Evolutionary conservation across 345 rosid genomes (phyloP), one percentile per base, ranked within the genome.

Genomic region (Aquilaria malaccensis): DNA sequence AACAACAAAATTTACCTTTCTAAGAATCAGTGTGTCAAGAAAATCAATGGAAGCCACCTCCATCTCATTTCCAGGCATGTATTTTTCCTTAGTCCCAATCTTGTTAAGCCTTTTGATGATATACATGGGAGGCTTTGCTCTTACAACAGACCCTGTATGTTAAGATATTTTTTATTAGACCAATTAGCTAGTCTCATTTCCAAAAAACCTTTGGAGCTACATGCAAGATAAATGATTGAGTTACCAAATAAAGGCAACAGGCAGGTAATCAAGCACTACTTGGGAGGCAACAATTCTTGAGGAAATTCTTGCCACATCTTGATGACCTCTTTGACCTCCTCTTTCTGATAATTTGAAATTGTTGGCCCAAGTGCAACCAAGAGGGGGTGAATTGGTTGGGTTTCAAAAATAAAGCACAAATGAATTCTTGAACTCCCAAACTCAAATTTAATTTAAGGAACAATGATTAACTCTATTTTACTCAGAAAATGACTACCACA

Each of bases 251-350:
- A 30, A 10, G 4, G 3, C 43, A 37, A 2, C 14, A 50, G 14
- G 51, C 55, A 45, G 15, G 15, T 15, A 52, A 41, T 43, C 43
- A 15, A 37, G 13, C 65, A 55, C 32, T 62, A 90, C 99, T 95
- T 77, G 67, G 76, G 50, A 90, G 70, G 70, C 97, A 90, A 68
- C 96, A 93, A 50, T 74, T 76, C 54, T 69, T 68, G 49, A 93
- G 78, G 74, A 91, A 89, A 68, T 85, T 89, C 67, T 89, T 83
- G 68, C 92, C 96, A 50, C 96, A 94, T 2, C 99, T 90, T 74
- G 64, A 68, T 73, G 56, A 69, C 83, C 52, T 79, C 92, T 33
- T 76, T 87, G 1, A 70, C 67, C 56, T 87, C 96, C 43, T 93
- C 96, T 59, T 84, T 84, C 77, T 87, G 94, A 69, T 81, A 83